Evolutionary conservation across 163 green algal species (phyloP).

Genomic region (Picocystis sp.): DNA sequence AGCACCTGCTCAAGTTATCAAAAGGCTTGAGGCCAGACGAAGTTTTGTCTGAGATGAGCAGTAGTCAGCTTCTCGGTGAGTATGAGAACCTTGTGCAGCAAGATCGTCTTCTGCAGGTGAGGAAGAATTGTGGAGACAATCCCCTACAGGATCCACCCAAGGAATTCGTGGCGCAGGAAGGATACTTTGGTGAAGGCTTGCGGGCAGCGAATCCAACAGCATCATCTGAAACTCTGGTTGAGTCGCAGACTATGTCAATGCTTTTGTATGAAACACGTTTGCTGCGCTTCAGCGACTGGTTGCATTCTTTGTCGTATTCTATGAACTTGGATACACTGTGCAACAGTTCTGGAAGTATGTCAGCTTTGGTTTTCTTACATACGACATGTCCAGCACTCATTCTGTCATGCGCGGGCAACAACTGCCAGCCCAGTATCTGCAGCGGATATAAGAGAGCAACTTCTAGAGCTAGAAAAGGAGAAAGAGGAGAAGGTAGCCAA

Average conservation of each 20-base stretch:
- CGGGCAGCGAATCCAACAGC: no score
- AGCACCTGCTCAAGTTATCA: constrained; percentile 12
- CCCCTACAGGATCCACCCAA: no score
- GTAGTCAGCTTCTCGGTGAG: constrained; percentile 1
- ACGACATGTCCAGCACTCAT: constrained; percentile 19
- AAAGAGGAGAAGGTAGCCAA: no score
- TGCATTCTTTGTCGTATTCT: constrained; percentile 20
- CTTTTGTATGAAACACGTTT: constrained; percentile 10
- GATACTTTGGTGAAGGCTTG: no score
- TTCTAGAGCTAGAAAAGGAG: no score
- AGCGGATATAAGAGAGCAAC: constrained; percentile 11
- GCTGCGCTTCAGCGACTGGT: constrained; percentile 7
- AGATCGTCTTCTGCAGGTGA: background rate
- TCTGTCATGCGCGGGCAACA: constrained; percentile 26
- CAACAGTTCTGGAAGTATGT: constrained; percentile 12
- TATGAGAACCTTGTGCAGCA: background rate
- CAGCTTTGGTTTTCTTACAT: constrained; percentile 13
- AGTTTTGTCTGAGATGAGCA: constrained; percentile 1
- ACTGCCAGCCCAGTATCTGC: constrained; percentile 22
- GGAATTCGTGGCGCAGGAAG: no score
- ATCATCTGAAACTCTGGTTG: background rate
- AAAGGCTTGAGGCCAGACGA: background rate
- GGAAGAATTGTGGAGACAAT: background rate
- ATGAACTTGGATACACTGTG: constrained; percentile 16
- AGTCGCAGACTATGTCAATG: constrained; percentile 3